These are phyloP conservation scores for Camellia granthamiana DNA, from an alignment of 148 eudicot species.

Conservation along the genomic window DNA sequence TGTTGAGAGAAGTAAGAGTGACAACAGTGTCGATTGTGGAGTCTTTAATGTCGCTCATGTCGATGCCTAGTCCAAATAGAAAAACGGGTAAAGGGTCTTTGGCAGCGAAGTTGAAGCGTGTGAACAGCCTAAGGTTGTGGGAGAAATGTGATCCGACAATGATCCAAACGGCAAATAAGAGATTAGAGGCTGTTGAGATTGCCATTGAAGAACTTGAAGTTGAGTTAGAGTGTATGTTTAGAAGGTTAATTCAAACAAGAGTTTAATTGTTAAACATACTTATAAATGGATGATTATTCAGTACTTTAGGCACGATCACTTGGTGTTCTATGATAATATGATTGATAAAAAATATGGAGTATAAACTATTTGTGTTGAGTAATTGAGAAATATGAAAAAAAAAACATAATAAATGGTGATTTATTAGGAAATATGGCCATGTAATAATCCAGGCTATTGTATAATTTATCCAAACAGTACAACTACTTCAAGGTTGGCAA, in stretches of 20 bases:
- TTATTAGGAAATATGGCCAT: slow-evolving; percentile 8
- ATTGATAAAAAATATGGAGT: too few relatives aligned
- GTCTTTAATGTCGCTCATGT: slow-evolving; percentile 49
- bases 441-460: neutral
- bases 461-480: too few relatives aligned
- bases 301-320: too few relatives aligned
- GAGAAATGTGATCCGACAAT: slow-evolving; percentile 43
- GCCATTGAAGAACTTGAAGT: slow-evolving; percentile 52
- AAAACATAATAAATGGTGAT: too few relatives aligned
- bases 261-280: slow-evolving; percentile 67
- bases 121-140: slow-evolving; percentile 38
- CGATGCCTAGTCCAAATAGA: slow-evolving; percentile 21
- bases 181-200: slow-evolving; percentile 45
- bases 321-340: too few relatives aligned
- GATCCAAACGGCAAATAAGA: slow-evolving; percentile 30
- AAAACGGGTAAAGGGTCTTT: slow-evolving; percentile 16
- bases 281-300: slow-evolving; percentile 16
- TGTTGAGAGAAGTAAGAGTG: slow-evolving; percentile 56
- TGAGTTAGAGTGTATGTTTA: slow-evolving; percentile 59
- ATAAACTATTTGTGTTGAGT: too few relatives aligned
- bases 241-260: slow-evolving; percentile 64
- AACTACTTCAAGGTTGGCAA: neutral
- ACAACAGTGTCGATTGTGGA: slow-evolving; percentile 50
- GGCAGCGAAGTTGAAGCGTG: slow-evolving; percentile 32
- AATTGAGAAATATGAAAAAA: too few relatives aligned